phyloP scores from a whole-genome alignment of 2,329 filamentous ascomycete species.

The Paecilomyces sp. region DNA sequence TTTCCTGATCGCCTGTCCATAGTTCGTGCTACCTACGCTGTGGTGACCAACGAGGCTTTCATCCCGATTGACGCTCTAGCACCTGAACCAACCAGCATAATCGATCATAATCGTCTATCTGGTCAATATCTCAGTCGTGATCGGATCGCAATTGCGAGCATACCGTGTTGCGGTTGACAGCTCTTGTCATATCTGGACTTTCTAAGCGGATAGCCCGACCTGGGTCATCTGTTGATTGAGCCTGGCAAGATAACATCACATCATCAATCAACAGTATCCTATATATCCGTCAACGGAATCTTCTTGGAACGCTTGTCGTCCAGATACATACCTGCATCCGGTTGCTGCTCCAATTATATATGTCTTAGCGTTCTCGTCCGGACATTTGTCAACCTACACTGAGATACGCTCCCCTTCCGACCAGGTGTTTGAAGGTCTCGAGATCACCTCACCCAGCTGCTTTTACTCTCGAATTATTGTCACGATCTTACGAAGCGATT shows the following conservation, averaged over 20 bases:
- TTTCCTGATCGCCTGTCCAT: slow-evolving; percentile 2
- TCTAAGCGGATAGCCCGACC: slow-evolving; percentile 1
- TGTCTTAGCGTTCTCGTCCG: slow-evolving; percentile 1
- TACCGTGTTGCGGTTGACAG: background rate
- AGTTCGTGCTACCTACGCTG: background rate
- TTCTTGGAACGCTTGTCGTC: background rate
- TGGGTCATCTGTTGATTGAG: background rate
- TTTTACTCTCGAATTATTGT: slow-evolving; percentile 15
- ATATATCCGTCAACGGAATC: background rate
- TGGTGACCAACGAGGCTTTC: background rate
- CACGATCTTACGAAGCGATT: slow-evolving; percentile 36
- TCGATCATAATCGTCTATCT: background rate
- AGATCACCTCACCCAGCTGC: background rate
- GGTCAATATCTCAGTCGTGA: background rate
- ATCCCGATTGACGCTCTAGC: background rate
- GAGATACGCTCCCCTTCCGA: slow-evolving; percentile 28
- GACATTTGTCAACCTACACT: slow-evolving; percentile 20
- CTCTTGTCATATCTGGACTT: slow-evolving; percentile 6
- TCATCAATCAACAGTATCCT: background rate
- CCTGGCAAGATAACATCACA: background rate
- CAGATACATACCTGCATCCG: background rate
- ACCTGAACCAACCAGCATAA: background rate
- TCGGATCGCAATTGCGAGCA: slow-evolving; percentile 4
- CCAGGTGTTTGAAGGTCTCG: slow-evolving; percentile 29
- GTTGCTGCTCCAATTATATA: background rate